phyloP scores from a whole-genome alignment of 2,329 filamentous ascomycete species.

The Colletotrichum tropicale region DNA sequence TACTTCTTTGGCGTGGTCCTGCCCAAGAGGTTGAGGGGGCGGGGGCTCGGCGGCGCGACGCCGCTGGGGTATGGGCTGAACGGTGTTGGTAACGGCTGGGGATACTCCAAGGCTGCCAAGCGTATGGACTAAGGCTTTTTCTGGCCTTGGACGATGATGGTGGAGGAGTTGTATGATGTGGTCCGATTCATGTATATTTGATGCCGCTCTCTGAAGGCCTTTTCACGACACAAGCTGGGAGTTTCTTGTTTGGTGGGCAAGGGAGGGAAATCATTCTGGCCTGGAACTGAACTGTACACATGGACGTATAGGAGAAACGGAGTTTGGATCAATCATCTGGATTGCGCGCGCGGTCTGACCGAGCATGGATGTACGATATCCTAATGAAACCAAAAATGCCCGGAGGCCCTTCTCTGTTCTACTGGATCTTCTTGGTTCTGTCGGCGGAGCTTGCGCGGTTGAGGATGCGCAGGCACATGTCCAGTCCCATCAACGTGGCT shows the following conservation, averaged over 20 bases:
- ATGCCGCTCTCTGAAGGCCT: neutral
- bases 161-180: conserved; percentile 3
- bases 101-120: conserved; percentile 62
- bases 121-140: conserved; percentile 44
- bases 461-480: conserved; percentile 60
- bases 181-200: conserved; percentile 13
- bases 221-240: neutral
- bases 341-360: neutral
- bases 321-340: neutral
- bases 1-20: conserved; percentile 67
- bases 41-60: conserved; percentile 60
- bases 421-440: conserved; percentile 46
- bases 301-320: neutral
- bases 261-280: neutral
- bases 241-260: neutral
- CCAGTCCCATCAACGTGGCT: conserved; percentile 56
- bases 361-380: conserved; percentile 6
- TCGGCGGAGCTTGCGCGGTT: conserved; percentile 39
- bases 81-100: conserved; percentile 62
- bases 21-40: conserved; percentile 55
- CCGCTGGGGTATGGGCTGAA: conserved; percentile 57
- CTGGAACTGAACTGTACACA: neutral
- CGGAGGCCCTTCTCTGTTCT: conserved; percentile 1
- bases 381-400: conserved; percentile 1
- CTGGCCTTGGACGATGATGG: neutral